These are phyloP conservation scores for Massarina eburnea DNA, from an alignment of 2,329 filamentous ascomycete genomes.

Conservation along the genomic window DNA sequence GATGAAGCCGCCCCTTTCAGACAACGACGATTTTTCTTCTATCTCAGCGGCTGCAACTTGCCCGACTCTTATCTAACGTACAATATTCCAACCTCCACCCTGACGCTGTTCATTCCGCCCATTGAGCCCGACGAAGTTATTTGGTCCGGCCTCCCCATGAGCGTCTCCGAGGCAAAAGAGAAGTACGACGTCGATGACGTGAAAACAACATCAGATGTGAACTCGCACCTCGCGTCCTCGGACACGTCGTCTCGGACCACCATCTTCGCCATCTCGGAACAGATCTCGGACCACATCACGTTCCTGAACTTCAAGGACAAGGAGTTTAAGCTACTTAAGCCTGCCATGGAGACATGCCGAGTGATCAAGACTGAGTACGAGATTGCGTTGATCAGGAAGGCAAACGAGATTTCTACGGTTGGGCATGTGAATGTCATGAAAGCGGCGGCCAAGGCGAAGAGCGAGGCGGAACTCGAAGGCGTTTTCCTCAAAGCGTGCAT, in stretches of 20 bases:
- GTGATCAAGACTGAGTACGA: slow-evolving; percentile 87
- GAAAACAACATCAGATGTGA: slow-evolving; percentile 71
- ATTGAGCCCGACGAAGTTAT: slow-evolving; percentile 86
- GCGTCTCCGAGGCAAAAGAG: slow-evolving; percentile 70
- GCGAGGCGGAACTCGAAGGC: slow-evolving; percentile 82
- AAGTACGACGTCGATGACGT: slow-evolving; percentile 71
- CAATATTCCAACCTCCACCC: slow-evolving; percentile 70
- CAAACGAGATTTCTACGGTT: slow-evolving; percentile 75
- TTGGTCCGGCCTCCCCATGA: slow-evolving; percentile 87
- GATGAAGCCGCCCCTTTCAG: slow-evolving; percentile 81
- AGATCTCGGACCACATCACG: slow-evolving; percentile 71
- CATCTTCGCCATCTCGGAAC: slow-evolving; percentile 76
- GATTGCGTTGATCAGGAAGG: slow-evolving; percentile 75
- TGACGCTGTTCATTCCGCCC: slow-evolving; percentile 89
- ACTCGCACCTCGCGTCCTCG: slow-evolving; percentile 65
- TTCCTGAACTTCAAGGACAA: slow-evolving; percentile 71
- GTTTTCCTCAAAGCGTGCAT: slow-evolving; percentile 77
- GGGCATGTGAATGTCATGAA: slow-evolving; percentile 74
- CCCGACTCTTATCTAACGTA: slow-evolving; percentile 81
- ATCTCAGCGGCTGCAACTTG: slow-evolving; percentile 82
- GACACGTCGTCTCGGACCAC: slow-evolving; percentile 52
- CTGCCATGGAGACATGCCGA: slow-evolving; percentile 76
- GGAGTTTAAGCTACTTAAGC: slow-evolving; percentile 58
- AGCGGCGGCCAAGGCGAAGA: slow-evolving; percentile 63
- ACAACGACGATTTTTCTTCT: slow-evolving; percentile 92